phyloP scores from a whole-genome alignment of 1,284 basidiomycete genomes.

The Coniferiporia weirii region DNA sequence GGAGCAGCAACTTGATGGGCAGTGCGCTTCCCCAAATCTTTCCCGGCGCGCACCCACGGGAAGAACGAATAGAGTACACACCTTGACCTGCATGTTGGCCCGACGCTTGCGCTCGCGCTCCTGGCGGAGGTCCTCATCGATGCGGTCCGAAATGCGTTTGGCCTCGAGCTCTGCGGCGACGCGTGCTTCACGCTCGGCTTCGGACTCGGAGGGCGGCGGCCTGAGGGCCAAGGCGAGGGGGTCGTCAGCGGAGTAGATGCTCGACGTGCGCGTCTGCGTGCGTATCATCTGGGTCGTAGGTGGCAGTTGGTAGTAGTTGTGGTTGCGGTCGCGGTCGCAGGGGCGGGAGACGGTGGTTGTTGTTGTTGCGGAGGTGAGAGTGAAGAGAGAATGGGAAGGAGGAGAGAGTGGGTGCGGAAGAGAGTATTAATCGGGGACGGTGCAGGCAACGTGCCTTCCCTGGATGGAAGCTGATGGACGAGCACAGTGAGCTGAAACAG shows the following conservation, averaged over 20 bases:
- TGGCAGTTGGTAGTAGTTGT: constrained; percentile 27
- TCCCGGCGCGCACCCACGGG: too few species aligned
- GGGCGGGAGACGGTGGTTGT: too few species aligned
- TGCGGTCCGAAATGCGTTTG: constrained; percentile 66
- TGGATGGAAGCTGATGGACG: too few species aligned
- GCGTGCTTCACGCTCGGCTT: constrained; percentile 51
- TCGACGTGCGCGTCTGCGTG: constrained; percentile 30
- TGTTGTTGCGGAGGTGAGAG: not conserved
- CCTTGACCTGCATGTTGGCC: constrained; percentile 70
- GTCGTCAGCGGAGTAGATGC: constrained; percentile 66
- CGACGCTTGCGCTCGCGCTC: constrained; percentile 61
- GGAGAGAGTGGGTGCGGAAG: constrained; percentile 23
- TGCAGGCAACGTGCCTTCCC: too few species aligned
- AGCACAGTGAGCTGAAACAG: too few species aligned
- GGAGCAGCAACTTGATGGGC: too few species aligned
- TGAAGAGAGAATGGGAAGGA: constrained; percentile 18
- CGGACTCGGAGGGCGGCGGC: constrained; percentile 62
- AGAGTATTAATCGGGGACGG: constrained; percentile 18
- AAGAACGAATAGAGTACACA: constrained; percentile 28
- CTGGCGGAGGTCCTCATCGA: constrained; percentile 69
- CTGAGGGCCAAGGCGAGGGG: constrained; percentile 64
- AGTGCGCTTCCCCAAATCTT: not conserved
- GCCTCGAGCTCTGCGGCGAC: constrained; percentile 66
- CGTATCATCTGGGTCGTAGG: constrained; percentile 39
- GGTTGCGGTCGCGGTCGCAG: constrained; percentile 30